Percentiles rank a stretch among this genome's conserved stretches.
Evolutionary conservation across 306 rosid genomes (phyloP).

Genomic region (Acacia crassicarpa): DNA sequence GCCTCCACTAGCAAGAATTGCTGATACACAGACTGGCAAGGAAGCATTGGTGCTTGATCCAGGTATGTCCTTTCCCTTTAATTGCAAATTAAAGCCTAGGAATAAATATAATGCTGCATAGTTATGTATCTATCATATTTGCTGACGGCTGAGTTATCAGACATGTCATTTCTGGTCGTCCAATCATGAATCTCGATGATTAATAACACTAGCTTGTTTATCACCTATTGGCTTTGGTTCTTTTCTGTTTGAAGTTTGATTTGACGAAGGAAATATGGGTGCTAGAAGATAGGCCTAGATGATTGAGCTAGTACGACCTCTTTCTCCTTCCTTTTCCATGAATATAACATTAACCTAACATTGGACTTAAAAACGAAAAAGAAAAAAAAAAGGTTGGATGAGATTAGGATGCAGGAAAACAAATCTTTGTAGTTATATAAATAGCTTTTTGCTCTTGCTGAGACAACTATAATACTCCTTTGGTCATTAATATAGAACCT

Average conservation of each 20-base stretch:
- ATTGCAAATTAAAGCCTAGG: constrained; percentile 24
- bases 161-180: neutral
- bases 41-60: constrained; percentile 55
- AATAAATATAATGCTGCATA: neutral
- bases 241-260: neutral
- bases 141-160: neutral
- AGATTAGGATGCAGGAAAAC: neutral
- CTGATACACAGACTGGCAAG: constrained; percentile 47
- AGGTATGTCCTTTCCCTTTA: constrained; percentile 44
- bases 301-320: neutral
- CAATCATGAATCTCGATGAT: neutral
- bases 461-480: too few species aligned
- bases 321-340: neutral
- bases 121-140: neutral
- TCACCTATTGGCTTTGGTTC: neutral
- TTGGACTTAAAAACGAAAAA: neutral
- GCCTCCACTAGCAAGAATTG: constrained; percentile 75
- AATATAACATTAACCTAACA: neutral
- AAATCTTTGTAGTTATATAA: neutral
- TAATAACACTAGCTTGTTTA: neutral
- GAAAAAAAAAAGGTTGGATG: neutral
- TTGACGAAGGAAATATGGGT: neutral
- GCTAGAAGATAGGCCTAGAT: neutral
- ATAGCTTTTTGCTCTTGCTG: neutral
- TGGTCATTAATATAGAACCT: too few species aligned